Evolutionary conservation across 495 filamentous ascomycete genomes (phyloP), one percentile per base, ranked within the genome.

Genomic region (Copromyces sp.): DNA sequence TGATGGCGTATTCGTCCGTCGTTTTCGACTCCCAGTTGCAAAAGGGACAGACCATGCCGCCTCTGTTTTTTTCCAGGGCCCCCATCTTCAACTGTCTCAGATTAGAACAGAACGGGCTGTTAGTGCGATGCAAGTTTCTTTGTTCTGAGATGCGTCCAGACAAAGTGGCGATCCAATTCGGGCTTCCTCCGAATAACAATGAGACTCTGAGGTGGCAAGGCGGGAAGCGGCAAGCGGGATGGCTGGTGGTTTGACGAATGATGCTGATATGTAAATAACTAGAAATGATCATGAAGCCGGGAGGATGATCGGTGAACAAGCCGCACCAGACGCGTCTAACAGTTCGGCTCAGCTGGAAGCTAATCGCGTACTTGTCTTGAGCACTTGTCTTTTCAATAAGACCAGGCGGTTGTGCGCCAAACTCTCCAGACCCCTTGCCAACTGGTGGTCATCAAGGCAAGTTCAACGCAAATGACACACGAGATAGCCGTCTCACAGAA

Each of bases 1-100:
- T 32, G 74, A 81, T 81, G 40, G 73, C 71, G 71, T 79, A 78
- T 47, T 81, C 79, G 42, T 77, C 77, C 1, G 74, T 73, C 12
- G 24, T 38, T 29, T 20, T 32, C 17, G 69, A 61, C 38, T 72
- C 45, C 79, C 79, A 81, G 35, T 76, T 75, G 72, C 79, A 81
- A 53, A 81, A 81, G 4, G 79, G 78, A 41, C 79, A 81, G 9
- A 45, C 71, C 70, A 78, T 77, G 53, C 53, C 14, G 12, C 29
- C 53, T 35, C 35, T 65, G 53, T 35, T 17, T 17, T 35, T 9
- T 24, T 65, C 53, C 17, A 29, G 24, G 29, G 29, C 14, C 29
- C 53, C 53, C 53, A 65, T 65, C 1, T 61, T 17, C 53, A 1
- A 35, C 29, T 35, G 29, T 65, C 32, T 65, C 29, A 35, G 29